Percentiles rank a stretch among this genome's conserved stretches.
These are phyloP conservation scores for Cutaneotrichosporon spelunceum DNA, from an alignment of 1,284 basidiomycete species.

Conservation along the genomic window DNA sequence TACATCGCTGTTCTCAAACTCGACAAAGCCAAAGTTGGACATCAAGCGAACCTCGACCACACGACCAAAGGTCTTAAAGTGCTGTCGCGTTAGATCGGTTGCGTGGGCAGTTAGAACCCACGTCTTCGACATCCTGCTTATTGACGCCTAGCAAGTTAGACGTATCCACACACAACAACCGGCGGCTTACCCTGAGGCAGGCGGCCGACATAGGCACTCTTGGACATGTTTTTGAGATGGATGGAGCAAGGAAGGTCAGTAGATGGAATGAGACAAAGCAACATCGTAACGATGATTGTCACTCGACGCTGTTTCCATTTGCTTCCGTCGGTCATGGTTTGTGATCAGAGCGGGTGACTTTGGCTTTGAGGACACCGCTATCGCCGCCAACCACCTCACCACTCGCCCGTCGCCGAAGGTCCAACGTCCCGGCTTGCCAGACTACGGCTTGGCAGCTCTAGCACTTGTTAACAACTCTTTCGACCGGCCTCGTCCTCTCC, in stretches of 20 bases:
- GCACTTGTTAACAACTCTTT: background rate
- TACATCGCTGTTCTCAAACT: conserved; percentile 79
- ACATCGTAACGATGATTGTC: background rate
- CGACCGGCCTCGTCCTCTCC: background rate
- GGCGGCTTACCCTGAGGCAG: conserved; percentile 40
- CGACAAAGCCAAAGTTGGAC: conserved; percentile 92
- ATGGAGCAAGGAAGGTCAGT: background rate
- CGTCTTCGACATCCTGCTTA: conserved; percentile 43
- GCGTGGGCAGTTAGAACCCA: conserved; percentile 8
- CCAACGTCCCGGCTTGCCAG: too few species aligned
- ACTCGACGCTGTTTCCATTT: background rate
- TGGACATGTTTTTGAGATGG: conserved; percentile 13
- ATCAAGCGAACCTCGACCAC: conserved; percentile 89
- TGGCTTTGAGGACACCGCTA: too few species aligned
- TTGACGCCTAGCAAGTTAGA: conserved; percentile 26
- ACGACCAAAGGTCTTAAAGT: conserved; percentile 79
- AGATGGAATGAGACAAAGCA: background rate
- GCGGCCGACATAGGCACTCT: conserved; percentile 45
- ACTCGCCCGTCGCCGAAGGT: background rate
- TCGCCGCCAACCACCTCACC: too few species aligned
- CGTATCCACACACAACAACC: background rate
- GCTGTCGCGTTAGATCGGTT: conserved; percentile 54
- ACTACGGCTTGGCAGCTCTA: too few species aligned
- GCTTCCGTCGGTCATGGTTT: background rate
- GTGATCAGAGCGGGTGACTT: background rate